Conservation (phyloP, 2,329 filamentous ascomycete species). For the Penicillium decumbens region DNA sequence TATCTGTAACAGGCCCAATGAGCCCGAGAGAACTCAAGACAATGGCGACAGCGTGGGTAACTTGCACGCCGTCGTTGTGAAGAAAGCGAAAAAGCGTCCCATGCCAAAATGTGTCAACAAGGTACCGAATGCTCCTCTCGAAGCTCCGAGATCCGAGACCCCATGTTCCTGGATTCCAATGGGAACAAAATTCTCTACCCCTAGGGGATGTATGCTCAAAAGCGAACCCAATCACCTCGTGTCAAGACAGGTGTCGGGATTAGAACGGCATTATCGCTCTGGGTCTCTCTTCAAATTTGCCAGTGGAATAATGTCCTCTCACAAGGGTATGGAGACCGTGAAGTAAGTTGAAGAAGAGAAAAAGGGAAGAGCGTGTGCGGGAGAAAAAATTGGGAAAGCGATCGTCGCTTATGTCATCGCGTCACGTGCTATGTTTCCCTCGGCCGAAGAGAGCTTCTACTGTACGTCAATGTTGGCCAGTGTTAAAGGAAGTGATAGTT, state of each 20-base stretch:
- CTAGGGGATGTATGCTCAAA: conserved; percentile 40
- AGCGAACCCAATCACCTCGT: conserved; percentile 43
- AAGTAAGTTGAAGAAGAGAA: conserved; percentile 28
- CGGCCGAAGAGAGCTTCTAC: background rate
- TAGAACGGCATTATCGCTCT: conserved; percentile 43
- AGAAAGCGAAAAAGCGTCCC: background rate
- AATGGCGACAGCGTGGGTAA: background rate
- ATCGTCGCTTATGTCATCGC: conserved; percentile 2
- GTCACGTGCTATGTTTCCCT: background rate
- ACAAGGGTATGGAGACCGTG: conserved; percentile 47
- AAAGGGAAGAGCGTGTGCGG: conserved; percentile 14
- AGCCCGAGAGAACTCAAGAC: background rate
- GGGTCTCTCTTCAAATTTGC: conserved; percentile 44
- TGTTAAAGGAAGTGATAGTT: no score
- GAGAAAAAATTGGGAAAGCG: conserved; percentile 14
- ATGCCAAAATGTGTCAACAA: background rate
- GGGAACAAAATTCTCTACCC: background rate
- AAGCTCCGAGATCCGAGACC: background rate
- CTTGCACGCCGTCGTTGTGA: background rate
- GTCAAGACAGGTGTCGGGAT: conserved; percentile 36
- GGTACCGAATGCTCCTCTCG: background rate
- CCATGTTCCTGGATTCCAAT: background rate
- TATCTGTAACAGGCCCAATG: conserved; percentile 2
- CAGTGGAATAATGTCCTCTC: conserved; percentile 38
- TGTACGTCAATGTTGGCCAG: background rate